These are phyloP conservation scores for Sugiyamaella pinicola DNA, from an alignment of 1,139 yeast genomes.

Conservation along the genomic window DNA sequence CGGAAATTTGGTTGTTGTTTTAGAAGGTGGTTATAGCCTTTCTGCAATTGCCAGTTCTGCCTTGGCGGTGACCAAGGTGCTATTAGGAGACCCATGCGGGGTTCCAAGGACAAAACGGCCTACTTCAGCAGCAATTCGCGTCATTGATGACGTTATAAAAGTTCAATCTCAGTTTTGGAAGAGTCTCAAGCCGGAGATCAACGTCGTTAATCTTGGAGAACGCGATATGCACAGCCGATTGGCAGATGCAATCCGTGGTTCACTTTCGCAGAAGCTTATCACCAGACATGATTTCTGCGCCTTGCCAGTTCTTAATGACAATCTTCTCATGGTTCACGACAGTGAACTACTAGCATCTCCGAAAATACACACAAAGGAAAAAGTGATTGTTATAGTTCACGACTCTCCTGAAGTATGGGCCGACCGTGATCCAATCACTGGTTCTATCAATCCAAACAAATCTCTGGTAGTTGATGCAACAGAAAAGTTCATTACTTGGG, in stretches of 20 bases:
- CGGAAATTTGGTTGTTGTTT: slow-evolving; percentile 84
- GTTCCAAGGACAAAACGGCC: slow-evolving; percentile 67
- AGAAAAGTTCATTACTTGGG: slow-evolving; percentile 60
- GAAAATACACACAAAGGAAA: slow-evolving; percentile 62
- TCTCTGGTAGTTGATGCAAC: slow-evolving; percentile 69
- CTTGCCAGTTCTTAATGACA: slow-evolving; percentile 20
- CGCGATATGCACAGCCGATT: slow-evolving; percentile 21
- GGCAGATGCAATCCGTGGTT: slow-evolving; percentile 19
- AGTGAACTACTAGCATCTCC: slow-evolving; percentile 75
- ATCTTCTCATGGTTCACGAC: slow-evolving; percentile 17
- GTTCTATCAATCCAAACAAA: slow-evolving; percentile 70
- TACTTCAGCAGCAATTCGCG: slow-evolving; percentile 67
- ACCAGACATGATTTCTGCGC: slow-evolving; percentile 8
- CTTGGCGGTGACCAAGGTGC: slow-evolving; percentile 84
- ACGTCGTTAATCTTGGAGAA: slow-evolving; percentile 38
- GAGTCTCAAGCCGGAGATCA: slow-evolving; percentile 72
- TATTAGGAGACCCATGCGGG: slow-evolving; percentile 95
- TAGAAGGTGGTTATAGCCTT: slow-evolving; percentile 96
- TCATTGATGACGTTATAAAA: slow-evolving; percentile 79
- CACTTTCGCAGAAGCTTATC: slow-evolving; percentile 12
- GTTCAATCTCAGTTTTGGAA: slow-evolving; percentile 88
- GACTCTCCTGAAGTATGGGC: slow-evolving; percentile 97
- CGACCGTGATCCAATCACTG: slow-evolving; percentile 74
- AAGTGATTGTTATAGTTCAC: slow-evolving; percentile 72
- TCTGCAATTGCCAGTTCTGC: slow-evolving; percentile 92